Evolutionary conservation across 2,329 filamentous ascomycete genomes (phyloP), one percentile per base, ranked within the genome.

Genomic region (Sporothrix inflata): DNA sequence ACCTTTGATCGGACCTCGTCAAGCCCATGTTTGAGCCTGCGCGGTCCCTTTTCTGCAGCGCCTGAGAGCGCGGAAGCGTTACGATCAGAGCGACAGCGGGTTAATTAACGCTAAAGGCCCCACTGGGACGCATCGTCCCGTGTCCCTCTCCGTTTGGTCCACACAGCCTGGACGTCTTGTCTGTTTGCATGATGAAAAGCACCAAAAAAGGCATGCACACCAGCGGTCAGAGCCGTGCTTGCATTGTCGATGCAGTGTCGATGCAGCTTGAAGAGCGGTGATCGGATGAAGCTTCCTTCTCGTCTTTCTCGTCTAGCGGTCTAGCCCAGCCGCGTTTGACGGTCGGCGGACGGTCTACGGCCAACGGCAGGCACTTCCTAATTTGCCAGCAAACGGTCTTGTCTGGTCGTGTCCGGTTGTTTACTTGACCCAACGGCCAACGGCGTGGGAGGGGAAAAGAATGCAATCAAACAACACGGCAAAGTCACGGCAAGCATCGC

Each of bases 51-150:
- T 16, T 24, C 21, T 30, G 53, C 53, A 24, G 21, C 12, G 38
- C 21, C 27, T 11, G 34, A 65, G 21, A 61, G 57, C 57, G 57
- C 38, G 30, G 27, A 47, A 47, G 21, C 61, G 14, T 3, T 30
- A 19, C 14, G 4, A 6, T 12, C 53, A 57, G 16, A 57, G 14
- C 12, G 12, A 34, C 45, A 47, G 45, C 45, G 45, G 11, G 14
- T 19, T 19, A 14, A 55, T 19, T 19, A 14, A 55, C 60, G 60
- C 60, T 63, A 63, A 63, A 12, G 38, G 65, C 45, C 30, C 66
- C 66, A 57, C 66, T 51, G 30, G 30, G 7, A 69, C 49, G 66
- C 66, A 69, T 69, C 66, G 66, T 69, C 66, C 66, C 66, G 66
- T 69, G 34, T 57, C 45, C 65, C 45, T 53, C 30, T 53, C 65